Evolutionary conservation across 2,329 filamentous ascomycete species (phyloP), one percentile per base, ranked within the genome.

Genomic region (Sporothrix schenckii): DNA sequence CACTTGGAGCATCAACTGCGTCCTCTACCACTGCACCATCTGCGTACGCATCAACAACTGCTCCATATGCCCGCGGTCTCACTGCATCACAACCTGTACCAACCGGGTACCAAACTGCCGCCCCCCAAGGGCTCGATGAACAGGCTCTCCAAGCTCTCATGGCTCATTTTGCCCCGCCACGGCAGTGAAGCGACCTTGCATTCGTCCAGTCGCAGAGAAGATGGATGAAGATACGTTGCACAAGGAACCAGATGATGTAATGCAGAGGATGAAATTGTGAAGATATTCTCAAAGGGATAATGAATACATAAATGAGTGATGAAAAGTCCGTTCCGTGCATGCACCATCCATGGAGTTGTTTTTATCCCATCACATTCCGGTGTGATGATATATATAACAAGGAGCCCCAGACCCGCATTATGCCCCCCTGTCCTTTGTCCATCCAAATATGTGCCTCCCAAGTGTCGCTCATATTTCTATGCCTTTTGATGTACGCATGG

Each of bases 71-170:
- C 3, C 11, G 16, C 2, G 24, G 10, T 7, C 34, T 50, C 13
- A 16, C 49, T 27, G 39, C 10, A 13, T 61, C 39, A 16, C 19
- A 61, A 1, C 61, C 27, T 34, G 4, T 47, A 30, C 39, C 65
- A 11, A 34, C 44, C 6, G 69, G 74, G 34, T 73, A 75, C 53
- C 69, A 61, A 14, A 7, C 72, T 72, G 73, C 56, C 7, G 19
- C 30, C 77, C 69, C 76, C 77, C 14, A 80, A 81, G 49, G 60
- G 4, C 34, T 53, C n/a, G 71, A 67, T 27, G 72, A 83, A 10
- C 82, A 88, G 14, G 83, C 88, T 68, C 84, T 93, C 75, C 87
- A 90, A 77, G 90, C 91, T 75, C 92, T 93, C 67, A 91, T 93
- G 86, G 89, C 89, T 16, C 88, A 92, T 75, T 80, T 93, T 71